These are phyloP conservation scores for Staphylotrichum tortipilum DNA, from an alignment of 495 filamentous ascomycete genomes.

Conservation along the genomic window DNA sequence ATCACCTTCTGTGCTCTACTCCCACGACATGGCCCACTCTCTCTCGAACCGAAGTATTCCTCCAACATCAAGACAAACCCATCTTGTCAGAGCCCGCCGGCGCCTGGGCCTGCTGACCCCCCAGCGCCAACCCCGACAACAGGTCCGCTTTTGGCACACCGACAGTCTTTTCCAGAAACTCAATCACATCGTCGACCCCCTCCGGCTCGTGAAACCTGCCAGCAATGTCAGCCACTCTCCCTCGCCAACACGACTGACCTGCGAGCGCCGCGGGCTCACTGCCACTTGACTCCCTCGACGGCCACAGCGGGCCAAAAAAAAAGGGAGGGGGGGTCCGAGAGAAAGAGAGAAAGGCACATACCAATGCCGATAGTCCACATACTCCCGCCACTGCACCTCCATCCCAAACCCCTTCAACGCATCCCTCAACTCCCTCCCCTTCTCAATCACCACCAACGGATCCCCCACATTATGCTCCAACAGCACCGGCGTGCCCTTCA, in stretches of 20 bases:
- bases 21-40: too few species aligned
- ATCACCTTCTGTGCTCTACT: too few species aligned
- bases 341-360: too few species aligned
- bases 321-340: too few species aligned
- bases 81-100: not conserved
- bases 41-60: too few species aligned
- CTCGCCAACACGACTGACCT: too few species aligned
- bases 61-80: conserved; percentile 10
- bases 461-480: conserved; percentile 48
- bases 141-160: too few species aligned
- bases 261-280: too few species aligned
- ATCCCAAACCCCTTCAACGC: conserved; percentile 33
- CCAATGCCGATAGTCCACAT: too few species aligned
- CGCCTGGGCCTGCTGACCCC: not conserved
- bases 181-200: conserved; percentile 45
- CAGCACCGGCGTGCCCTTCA: conserved; percentile 38
- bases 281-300: too few species aligned
- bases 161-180: conserved; percentile 28
- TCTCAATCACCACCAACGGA: conserved; percentile 36
- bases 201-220: conserved; percentile 44
- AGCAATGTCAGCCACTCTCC: conserved; percentile 48
- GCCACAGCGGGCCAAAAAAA: too few species aligned
- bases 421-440: conserved; percentile 36
- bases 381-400: conserved; percentile 43
- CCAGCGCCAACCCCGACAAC: not conserved